phyloP scores from a whole-genome alignment of 73 alveolate species.

The Diophrys sp. region DNA sequence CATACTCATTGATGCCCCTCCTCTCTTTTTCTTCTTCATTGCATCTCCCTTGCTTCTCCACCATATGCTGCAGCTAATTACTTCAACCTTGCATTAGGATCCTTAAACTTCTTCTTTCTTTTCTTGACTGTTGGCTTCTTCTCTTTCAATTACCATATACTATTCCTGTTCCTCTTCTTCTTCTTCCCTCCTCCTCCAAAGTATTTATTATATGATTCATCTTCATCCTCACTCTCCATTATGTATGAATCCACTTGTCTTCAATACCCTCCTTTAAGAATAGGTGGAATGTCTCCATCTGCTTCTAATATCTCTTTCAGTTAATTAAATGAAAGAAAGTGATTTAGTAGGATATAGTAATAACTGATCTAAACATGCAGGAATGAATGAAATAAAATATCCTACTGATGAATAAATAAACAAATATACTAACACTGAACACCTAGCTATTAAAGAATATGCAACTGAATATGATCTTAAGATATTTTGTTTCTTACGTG shows the following conservation, averaged over 20 bases:
- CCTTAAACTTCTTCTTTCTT: conserved; percentile 20
- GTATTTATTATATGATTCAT: conserved; percentile 19
- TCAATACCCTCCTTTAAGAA: conserved; percentile 8
- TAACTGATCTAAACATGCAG: too few species aligned
- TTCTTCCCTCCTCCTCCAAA: conserved; percentile 19
- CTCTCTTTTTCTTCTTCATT: conserved; percentile 6
- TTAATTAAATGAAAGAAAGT: too few species aligned
- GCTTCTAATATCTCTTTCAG: conserved; percentile 14
- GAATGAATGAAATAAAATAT: too few species aligned
- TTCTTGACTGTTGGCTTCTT: conserved; percentile 27
- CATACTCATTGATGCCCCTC: conserved; percentile 9
- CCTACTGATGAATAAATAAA: too few species aligned
- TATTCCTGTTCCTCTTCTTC: conserved; percentile 31
- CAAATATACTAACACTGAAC: too few species aligned
- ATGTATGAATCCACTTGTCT: neutral
- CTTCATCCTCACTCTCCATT: neutral
- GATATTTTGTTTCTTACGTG: too few species aligned
- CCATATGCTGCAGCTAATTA: conserved; percentile 20
- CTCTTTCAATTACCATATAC: conserved; percentile 15
- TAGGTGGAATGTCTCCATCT: conserved; percentile 27
- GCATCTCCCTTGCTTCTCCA: conserved; percentile 11
- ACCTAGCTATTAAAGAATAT: too few species aligned
- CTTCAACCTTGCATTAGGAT: conserved; percentile 1
- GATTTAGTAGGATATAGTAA: too few species aligned
- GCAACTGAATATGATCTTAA: too few species aligned